Evolutionary conservation across 306 rosid genomes (phyloP).

Genomic region (Cucumis melo): DNA sequence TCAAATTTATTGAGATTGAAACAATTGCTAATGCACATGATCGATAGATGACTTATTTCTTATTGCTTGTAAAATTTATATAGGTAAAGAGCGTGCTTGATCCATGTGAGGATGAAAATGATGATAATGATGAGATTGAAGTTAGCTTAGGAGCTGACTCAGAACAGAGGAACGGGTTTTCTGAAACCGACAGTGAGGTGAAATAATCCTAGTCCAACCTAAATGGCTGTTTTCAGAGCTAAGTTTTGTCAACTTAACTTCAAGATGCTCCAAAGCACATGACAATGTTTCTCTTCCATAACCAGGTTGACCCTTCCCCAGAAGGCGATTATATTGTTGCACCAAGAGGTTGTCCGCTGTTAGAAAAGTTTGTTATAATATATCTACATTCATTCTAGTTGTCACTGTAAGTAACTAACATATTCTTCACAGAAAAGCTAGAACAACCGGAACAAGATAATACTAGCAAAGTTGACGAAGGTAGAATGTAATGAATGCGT

Average conservation of each 20-base stretch:
- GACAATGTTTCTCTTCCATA: conserved; percentile 7
- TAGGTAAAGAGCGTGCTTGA: conserved; percentile 52
- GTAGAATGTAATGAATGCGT: conserved; percentile 20
- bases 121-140: conserved; percentile 30
- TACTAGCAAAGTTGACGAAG: conserved; percentile 46
- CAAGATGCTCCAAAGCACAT: neutral
- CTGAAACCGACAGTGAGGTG: conserved; percentile 47
- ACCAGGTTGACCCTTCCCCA: conserved; percentile 54
- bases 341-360: conserved; percentile 41
- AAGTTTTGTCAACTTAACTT: neutral
- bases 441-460: conserved; percentile 40
- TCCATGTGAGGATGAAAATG: conserved; percentile 53
- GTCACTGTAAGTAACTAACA: conserved; percentile 2
- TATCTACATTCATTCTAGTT: neutral
- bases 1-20: neutral
- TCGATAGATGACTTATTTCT: neutral
- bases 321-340: conserved; percentile 56
- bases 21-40: neutral
- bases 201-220: neutral
- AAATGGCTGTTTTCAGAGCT: neutral
- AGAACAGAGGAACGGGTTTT: conserved; percentile 19
- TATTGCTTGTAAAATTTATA: neutral
- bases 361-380: neutral
- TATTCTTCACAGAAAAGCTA: conserved; percentile 39
- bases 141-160: conserved; percentile 41